phyloP scores from a whole-genome alignment of 169 alveolate species.

The Plasmodium malariae region DNA sequence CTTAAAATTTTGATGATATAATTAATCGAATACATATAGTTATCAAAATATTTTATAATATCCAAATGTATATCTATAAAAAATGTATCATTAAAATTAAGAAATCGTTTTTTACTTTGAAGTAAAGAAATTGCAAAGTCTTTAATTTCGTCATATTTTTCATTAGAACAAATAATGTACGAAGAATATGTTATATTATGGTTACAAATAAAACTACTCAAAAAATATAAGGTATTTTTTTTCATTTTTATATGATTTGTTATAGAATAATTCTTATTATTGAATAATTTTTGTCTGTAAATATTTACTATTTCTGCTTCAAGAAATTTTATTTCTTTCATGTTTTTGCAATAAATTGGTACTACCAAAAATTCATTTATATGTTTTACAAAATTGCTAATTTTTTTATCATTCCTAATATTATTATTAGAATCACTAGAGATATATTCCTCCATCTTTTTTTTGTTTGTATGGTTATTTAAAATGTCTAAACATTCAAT shows the following conservation, averaged over 20 bases:
- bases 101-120: slow-evolving; percentile 33
- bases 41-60: slow-evolving; percentile 63
- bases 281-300: slow-evolving; percentile 32
- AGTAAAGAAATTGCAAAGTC: slow-evolving; percentile 46
- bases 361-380: slow-evolving; percentile 58
- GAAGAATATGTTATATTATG: slow-evolving; percentile 39
- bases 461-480: slow-evolving; percentile 30
- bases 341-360: slow-evolving; percentile 41
- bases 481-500: slow-evolving; percentile 56
- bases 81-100: slow-evolving; percentile 36
- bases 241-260: slow-evolving; percentile 70
- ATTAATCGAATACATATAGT: slow-evolving; percentile 25
- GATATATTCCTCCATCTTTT: slow-evolving; percentile 28
- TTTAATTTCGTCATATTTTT: slow-evolving; percentile 62
- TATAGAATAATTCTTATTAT: slow-evolving; percentile 23
- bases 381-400: slow-evolving; percentile 14
- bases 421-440: slow-evolving; percentile 3
- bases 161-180: slow-evolving; percentile 44
- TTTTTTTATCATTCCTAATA: background rate
- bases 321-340: slow-evolving; percentile 39
- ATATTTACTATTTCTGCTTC: slow-evolving; percentile 2
- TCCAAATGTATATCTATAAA: slow-evolving; percentile 24
- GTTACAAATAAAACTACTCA: slow-evolving; percentile 35
- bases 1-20: slow-evolving; percentile 25
- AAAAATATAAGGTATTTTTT: slow-evolving; percentile 49